Evolutionary conservation across 495 filamentous ascomycete genomes (phyloP).

Genomic region (Neurospora africana): DNA sequence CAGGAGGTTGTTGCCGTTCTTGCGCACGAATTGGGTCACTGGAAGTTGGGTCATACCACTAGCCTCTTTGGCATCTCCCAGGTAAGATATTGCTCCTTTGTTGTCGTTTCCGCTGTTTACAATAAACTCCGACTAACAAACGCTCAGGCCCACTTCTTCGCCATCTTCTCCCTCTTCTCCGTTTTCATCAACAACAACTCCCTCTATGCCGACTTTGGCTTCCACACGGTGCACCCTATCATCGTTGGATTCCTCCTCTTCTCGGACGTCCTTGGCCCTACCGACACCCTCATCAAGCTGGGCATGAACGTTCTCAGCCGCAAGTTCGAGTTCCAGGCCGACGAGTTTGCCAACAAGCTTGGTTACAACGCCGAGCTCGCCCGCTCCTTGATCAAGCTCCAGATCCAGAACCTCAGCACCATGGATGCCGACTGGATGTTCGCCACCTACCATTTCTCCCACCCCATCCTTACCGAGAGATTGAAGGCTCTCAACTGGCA

Average conservation of each 20-base stretch:
- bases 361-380: conserved; percentile 83
- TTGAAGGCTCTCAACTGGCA: conserved; percentile 80
- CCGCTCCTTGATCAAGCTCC: conserved; percentile 83
- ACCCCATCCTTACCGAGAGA: conserved; percentile 90
- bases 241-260: conserved; percentile 96
- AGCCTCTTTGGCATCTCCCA: conserved; percentile 83
- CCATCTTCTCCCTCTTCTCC: conserved; percentile 91
- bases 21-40: conserved; percentile 93
- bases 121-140: conserved; percentile 17
- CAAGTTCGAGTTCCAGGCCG: conserved; percentile 90
- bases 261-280: conserved; percentile 82
- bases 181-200: conserved; percentile 94
- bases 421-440: conserved; percentile 99
- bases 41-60: conserved; percentile 90
- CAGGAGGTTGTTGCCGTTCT: conserved; percentile 92
- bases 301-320: conserved; percentile 93
- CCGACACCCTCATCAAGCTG: conserved; percentile 86
- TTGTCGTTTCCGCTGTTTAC: not conserved
- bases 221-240: conserved; percentile 74
- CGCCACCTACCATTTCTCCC: conserved; percentile 94
- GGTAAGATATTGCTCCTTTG: conserved; percentile 37
- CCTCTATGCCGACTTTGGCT: conserved; percentile 83
- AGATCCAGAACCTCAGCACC: conserved; percentile 93
- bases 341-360: conserved; percentile 73
- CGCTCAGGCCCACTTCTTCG: conserved; percentile 66